These are phyloP conservation scores for Eryngium alpinum DNA, from an alignment of 140 eudicot genomes.

Conservation along the genomic window DNA sequence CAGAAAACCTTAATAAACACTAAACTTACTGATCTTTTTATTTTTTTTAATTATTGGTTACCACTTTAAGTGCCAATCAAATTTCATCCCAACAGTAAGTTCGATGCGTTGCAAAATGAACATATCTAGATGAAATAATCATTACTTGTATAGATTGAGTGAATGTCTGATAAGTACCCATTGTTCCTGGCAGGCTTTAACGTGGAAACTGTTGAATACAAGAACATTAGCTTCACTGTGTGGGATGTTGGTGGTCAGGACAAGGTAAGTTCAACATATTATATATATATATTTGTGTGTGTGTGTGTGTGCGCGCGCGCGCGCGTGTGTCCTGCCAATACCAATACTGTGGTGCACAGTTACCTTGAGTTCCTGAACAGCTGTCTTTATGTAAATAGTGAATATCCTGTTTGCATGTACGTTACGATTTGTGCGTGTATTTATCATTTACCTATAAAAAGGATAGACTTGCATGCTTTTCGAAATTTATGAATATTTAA, in stretches of 20 bases:
- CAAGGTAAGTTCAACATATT: constrained; percentile 3
- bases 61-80: neutral
- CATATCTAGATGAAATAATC: neutral
- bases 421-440: too few relatives aligned
- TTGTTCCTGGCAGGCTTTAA: constrained; percentile 3
- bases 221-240: constrained; percentile 14
- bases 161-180: neutral
- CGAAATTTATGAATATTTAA: too few relatives aligned
- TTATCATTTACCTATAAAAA: too few relatives aligned
- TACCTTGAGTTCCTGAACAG: too few relatives aligned
- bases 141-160: neutral
- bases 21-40: neutral
- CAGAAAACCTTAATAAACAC: too few relatives aligned
- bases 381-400: too few relatives aligned
- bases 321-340: too few relatives aligned
- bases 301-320: neutral
- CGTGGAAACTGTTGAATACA: constrained; percentile 15
- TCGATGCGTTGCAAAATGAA: neutral
- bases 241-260: constrained; percentile 19
- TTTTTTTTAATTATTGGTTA: neutral
- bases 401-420: too few relatives aligned
- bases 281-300: neutral
- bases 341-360: neutral
- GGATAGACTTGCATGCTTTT: too few relatives aligned
- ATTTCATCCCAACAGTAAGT: neutral